Base-by-base conservation (phyloP, 2,329 filamentous ascomycete species). In the Trichoderma semiorbis region DNA sequence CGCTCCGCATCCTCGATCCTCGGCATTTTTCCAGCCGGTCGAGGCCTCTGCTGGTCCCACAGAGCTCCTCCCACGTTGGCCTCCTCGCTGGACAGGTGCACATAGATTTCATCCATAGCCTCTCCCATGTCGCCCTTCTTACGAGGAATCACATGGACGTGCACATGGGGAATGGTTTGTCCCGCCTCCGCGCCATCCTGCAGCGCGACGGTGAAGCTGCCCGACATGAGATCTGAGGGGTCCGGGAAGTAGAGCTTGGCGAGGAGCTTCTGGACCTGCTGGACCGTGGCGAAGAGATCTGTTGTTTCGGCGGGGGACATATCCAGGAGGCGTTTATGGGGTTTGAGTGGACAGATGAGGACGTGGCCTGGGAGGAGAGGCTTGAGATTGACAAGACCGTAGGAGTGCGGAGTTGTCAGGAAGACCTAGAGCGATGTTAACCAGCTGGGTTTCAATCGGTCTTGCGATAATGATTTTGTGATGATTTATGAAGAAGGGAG, bases 351-450 rank as follows among this genome's bases (percentile, higher is more conserved):
- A 75, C 93, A 97, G 73, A 99, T 89, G 36, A 99, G 92, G 73
- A 98, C 91, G 84, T 99, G 96, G 71, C 96, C 96, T 0, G 95
- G 94, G 2, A 98, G 88, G 47, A 99, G 89, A 28, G 96, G 96
- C 83, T 97, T 98, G 80, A 98, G 89, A 83, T 99, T 99, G 72
- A 98, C 95, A 74, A 98, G 87, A 69, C 93, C 94, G 84, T 94
- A 98, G 76, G 91, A 93, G 77, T 92, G 87, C 0, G 88, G 86
- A 1, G 95, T 97, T 75, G 86, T 86, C 81, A 97, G 89, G 85
- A 98, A 98, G 84, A 98, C 93, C 92, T 98, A 76, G 34, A 50
- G 55, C 28, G 14, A 14, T 18, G 18, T 30, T 36, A 26, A 30
- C 64, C 61, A 65, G 55, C 26, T 36, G 47, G 10, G 47, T 12